A percentile compares a stretch with the other conserved stretches of the same genome.
phyloP scores from a whole-genome alignment of 352 stramenopile species.

The Phytopythium delawarense region DNA sequence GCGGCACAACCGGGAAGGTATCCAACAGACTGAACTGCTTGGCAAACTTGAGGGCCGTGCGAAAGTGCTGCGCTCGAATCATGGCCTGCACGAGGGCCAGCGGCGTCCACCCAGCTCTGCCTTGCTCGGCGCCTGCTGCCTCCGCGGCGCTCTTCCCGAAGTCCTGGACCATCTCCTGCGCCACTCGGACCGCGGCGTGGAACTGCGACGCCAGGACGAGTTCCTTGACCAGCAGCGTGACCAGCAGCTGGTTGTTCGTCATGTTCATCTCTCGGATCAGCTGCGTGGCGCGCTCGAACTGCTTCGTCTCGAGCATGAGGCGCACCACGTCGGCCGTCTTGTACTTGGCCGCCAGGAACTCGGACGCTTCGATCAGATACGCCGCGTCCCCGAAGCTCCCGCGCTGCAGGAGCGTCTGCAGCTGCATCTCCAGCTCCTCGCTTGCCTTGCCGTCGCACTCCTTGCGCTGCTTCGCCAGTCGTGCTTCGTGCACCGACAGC shows the following conservation, averaged over 20 bases:
- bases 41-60: conserved; percentile 69
- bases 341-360: conserved; percentile 56
- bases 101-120: conserved; percentile 62
- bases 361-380: conserved; percentile 56
- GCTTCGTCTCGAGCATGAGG: conserved; percentile 59
- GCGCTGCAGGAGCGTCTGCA: conserved; percentile 52
- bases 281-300: conserved; percentile 59
- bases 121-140: conserved; percentile 9
- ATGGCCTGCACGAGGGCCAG: conserved; percentile 81
- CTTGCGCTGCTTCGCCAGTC: conserved; percentile 31
- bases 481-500: conserved; percentile 20
- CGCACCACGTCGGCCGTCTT: conserved; percentile 77
- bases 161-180: conserved; percentile 73
- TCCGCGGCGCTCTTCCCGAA: conserved; percentile 50
- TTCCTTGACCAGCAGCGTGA: conserved; percentile 82
- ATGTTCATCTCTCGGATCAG: conserved; percentile 77
- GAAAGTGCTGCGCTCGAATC: conserved; percentile 69
- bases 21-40: conserved; percentile 78
- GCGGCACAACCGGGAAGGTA: conserved; percentile 54
- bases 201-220: conserved; percentile 66
- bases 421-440: conserved; percentile 42
- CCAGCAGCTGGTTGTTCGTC: conserved; percentile 61
- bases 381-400: conserved; percentile 55
- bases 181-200: conserved; percentile 59
- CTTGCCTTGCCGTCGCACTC: conserved; percentile 27